These are phyloP conservation scores for Phytophthora chlamydospora DNA, from an alignment of 352 stramenopile species.

Conservation along the genomic window DNA sequence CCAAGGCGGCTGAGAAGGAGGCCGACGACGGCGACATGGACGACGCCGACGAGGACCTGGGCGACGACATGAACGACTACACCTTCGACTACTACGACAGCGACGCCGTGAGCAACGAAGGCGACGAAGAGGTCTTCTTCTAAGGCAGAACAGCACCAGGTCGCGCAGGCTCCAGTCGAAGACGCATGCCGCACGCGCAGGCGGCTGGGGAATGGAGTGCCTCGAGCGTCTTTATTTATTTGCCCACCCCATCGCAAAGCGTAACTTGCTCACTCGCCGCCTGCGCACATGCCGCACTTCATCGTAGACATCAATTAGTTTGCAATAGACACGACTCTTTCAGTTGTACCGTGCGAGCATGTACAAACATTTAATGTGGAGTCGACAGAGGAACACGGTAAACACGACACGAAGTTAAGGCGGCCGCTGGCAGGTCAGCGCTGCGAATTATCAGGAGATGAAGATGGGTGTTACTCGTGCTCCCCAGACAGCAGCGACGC, in stretches of 20 bases:
- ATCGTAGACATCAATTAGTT: slow-evolving; percentile 28
- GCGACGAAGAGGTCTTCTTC: slow-evolving; percentile 81
- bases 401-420: slow-evolving; percentile 25
- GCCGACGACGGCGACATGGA: slow-evolving; percentile 61
- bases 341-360: slow-evolving; percentile 5
- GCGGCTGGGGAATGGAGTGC: slow-evolving; percentile 29
- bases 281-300: slow-evolving; percentile 13
- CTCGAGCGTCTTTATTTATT: slow-evolving; percentile 40
- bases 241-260: slow-evolving; percentile 32
- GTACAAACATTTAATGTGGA: slow-evolving; percentile 5
- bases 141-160: slow-evolving; percentile 29
- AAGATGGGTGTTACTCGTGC: slow-evolving; percentile 50
- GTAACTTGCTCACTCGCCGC: slow-evolving; percentile 17
- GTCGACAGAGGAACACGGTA: neutral
- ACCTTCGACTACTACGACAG: slow-evolving; percentile 85
- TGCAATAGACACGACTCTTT: slow-evolving; percentile 18
- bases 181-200: slow-evolving; percentile 27
- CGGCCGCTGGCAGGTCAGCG: slow-evolving; percentile 3
- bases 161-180: slow-evolving; percentile 10
- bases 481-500: slow-evolving; percentile 58
- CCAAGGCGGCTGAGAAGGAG: slow-evolving; percentile 48
- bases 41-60: slow-evolving; percentile 71
- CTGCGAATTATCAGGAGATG: slow-evolving; percentile 35
- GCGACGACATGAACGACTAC: slow-evolving; percentile 84
- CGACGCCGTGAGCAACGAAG: slow-evolving; percentile 68